Evolutionary conservation across 108 stramenopile species (phyloP), one percentile per base, ranked within the genome.

Genomic region (Cylindrotheca closterium): DNA sequence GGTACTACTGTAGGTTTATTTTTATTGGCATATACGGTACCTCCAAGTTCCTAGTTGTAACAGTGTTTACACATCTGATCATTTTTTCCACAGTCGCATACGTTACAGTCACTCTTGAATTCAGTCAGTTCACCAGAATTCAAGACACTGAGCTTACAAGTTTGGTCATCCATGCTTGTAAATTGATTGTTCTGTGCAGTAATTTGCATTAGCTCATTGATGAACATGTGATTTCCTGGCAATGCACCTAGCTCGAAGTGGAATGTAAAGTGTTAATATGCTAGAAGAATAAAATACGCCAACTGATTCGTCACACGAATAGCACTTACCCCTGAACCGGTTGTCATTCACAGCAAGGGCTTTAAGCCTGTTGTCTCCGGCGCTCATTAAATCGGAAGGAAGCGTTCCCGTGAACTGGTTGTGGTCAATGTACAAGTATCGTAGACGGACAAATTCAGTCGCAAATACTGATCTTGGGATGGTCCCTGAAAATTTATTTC

Each of bases 321-420:
- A n/a, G n/a, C n/a, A n/a, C n/a, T n/a, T n/a, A 12, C 82, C 82
- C 10, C 56, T 67, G 24, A 83, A 58, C 42, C 63, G 64, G 50
- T 83, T 83, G 59, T 79, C 34, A 18, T 77, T 65, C 28, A 79
- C n/a, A 54, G 12, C 17, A 12, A 77, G 31, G 17, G 63, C 48
- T 25, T 60, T 58, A 32, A 83, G 46, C 15, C 79, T 71, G 12
- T 73, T 73, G 53, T 77, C 77, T 26, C 82, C 82, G 22, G 76
- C 51, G 1, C 26, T 67, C 29, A 68, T 58, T 37, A 68, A 85
- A 30, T n/a, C n/a, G n/a, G 17, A 30, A 12, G 84, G 79, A 18
- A 85, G n/a, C 1, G 62, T 66, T 19, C 84, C 84, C 2, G 34
- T 12, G 29, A 85, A 79, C 30, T 65, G 30, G 56, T 85, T 85